These are phyloP conservation scores for Claviceps pazoutovae DNA, from an alignment of 2,329 filamentous ascomycete species.

Conservation along the genomic window DNA sequence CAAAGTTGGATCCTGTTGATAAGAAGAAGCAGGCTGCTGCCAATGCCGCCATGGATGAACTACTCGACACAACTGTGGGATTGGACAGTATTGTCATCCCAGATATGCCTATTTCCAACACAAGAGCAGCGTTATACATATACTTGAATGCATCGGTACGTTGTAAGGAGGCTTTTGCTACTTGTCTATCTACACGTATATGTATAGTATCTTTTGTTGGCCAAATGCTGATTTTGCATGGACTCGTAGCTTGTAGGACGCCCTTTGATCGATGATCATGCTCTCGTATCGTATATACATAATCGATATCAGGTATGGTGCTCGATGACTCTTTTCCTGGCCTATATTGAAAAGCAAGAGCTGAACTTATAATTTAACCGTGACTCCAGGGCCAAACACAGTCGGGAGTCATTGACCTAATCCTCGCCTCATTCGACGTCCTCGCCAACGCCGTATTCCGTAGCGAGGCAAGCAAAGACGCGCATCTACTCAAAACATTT, in stretches of 20 bases:
- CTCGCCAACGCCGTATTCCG: constrained; percentile 74
- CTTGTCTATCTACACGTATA: not conserved
- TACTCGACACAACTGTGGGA: constrained; percentile 42
- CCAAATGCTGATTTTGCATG: not conserved
- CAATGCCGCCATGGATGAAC: constrained; percentile 38
- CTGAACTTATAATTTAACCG: constrained; percentile 2
- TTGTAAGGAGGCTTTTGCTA: constrained; percentile 1
- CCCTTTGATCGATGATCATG: constrained; percentile 68
- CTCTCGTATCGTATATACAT: constrained; percentile 66
- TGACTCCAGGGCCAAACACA: constrained; percentile 55
- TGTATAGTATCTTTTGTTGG: not conserved
- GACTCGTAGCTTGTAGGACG: constrained; percentile 57
- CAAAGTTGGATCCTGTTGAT: constrained; percentile 38
- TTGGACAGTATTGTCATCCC: constrained; percentile 40
- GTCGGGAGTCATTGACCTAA: constrained; percentile 64
- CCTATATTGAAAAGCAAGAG: not conserved
- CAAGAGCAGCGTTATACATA: constrained; percentile 70
- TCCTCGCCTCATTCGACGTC: constrained; percentile 79
- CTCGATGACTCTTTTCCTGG: not conserved
- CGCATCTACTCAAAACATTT: constrained; percentile 72
- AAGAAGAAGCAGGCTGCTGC: constrained; percentile 35
- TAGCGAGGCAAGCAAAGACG: constrained; percentile 39
- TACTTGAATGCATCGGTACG: constrained; percentile 70
- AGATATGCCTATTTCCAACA: constrained; percentile 59
- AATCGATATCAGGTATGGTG: constrained; percentile 61